These are phyloP conservation scores for Tetrapisispora phaffii DNA, from an alignment of 805 yeast genomes.

Conservation along the genomic window DNA sequence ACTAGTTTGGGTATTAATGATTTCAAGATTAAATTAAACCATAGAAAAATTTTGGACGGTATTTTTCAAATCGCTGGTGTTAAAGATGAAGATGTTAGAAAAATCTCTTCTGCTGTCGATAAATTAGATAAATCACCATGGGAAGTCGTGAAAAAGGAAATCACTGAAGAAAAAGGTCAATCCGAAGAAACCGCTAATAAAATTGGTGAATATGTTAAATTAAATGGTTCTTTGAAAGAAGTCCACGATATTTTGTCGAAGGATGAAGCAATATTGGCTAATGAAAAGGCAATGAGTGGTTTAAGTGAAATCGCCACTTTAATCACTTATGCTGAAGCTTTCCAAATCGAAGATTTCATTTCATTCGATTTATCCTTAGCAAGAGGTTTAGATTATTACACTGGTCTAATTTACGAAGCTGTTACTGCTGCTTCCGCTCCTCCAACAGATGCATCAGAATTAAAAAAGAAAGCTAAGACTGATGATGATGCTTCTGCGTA, in stretches of 20 bases:
- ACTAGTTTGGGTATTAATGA: conserved; percentile 74
- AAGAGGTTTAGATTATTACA: conserved; percentile 94
- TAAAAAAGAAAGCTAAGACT: conserved; percentile 39
- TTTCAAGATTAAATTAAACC: conserved; percentile 87
- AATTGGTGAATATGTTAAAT: conserved; percentile 85
- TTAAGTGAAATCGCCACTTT: conserved; percentile 67
- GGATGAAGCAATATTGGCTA: conserved; percentile 49
- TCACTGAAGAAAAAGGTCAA: conserved; percentile 84
- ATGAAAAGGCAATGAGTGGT: conserved; percentile 72
- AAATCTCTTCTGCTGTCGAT: conserved; percentile 89
- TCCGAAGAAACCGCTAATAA: conserved; percentile 84
- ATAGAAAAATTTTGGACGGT: conserved; percentile 92
- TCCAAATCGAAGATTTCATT: conserved; percentile 54
- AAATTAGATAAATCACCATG: conserved; percentile 92
- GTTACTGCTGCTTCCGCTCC: conserved; percentile 96
- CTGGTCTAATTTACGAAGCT: conserved; percentile 93
- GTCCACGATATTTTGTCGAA: conserved; percentile 44
- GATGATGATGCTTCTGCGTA: conserved; percentile 92
- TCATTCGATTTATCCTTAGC: conserved; percentile 92
- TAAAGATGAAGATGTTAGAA: conserved; percentile 85
- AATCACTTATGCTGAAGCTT: conserved; percentile 73
- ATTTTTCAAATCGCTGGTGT: conserved; percentile 94
- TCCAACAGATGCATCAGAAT: conserved; percentile 65
- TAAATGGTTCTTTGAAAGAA: conserved; percentile 65
- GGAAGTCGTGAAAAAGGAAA: conserved; percentile 88